Evolutionary conservation across 805 yeast species (phyloP), one percentile per base, ranked within the genome.

Genomic region (Maudiozyma pseudohumilis): DNA sequence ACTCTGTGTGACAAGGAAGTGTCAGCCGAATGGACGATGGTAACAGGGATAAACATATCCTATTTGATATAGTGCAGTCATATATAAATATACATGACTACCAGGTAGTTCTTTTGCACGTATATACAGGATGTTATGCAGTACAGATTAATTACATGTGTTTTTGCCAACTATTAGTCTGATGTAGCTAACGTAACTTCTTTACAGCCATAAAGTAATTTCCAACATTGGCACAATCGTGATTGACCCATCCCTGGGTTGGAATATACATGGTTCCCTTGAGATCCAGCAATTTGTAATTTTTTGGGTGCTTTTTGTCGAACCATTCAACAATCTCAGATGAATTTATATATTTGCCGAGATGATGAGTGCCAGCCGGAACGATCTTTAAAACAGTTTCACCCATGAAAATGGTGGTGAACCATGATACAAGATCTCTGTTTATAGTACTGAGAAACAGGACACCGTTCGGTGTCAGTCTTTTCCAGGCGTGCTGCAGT

Each of bases 341-440:
- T 40, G 79, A 77, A 52, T 88, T 77, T 48, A 92, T 85, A 61
- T 88, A 92, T 62, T 92, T 89, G 22, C 74, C 72, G 58, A 80
- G 74, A 2, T 87, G 79, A 59, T 92, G 99, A 2, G 98, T 92
- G 1, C 97, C 98, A 11, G 66, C 62, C 1, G 99, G 99, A 2
- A 92, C 98, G 31, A 92, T 76, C 22, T 68, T 58, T 39, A 92
- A 60, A 3, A 92, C 58, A 40, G 83, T 70, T 55, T 92, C 98
- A 4, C 86, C 99, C 70, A 85, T 72, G 42, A 84, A 74, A 21
- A 92, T 92, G 0, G 98, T 92, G 12, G 97, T 86, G 52, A 89
- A 75, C 83, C 94, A 89, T 20, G 95, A 77, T 13, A 86, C 61
- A 24, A 75, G 66, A 44, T 92, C 95, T 46, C 96, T 72, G 61